Conservation (phyloP, 2,329 filamentous ascomycete species). For the Didymella sp. region DNA sequence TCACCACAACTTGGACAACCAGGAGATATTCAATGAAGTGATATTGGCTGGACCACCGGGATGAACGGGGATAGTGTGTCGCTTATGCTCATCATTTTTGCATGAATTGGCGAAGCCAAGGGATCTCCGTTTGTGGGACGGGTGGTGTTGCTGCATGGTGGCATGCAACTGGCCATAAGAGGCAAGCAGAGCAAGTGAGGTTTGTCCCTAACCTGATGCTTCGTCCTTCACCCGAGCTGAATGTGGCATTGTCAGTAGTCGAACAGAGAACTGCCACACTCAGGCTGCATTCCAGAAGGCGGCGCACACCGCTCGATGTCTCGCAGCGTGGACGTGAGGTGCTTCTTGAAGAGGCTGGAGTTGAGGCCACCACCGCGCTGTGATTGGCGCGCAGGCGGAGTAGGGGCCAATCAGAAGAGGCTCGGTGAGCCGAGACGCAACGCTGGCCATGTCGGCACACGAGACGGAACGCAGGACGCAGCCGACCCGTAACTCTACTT, state of each 20-base stretch:
- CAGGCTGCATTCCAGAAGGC: slow-evolving; percentile 5
- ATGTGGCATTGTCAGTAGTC: neutral
- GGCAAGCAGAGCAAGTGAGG: slow-evolving; percentile 3
- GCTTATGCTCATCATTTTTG: slow-evolving; percentile 18
- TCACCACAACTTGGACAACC: neutral
- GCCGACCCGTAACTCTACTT: neutral
- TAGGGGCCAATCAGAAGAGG: slow-evolving; percentile 1
- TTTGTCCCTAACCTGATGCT: slow-evolving; percentile 1
- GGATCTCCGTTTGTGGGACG: slow-evolving; percentile 6
- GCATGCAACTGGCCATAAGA: slow-evolving; percentile 14
- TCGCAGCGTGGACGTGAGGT: slow-evolving; percentile 6
- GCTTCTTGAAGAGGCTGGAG: slow-evolving; percentile 2
- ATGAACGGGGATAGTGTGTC: neutral
- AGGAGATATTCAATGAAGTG: neutral
- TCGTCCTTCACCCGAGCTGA: neutral
- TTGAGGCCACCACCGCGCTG: neutral
- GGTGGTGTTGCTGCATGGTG: slow-evolving; percentile 6
- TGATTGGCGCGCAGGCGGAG: neutral
- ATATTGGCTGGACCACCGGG: neutral
- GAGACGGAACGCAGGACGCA: slow-evolving; percentile 2
- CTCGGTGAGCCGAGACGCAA: slow-evolving; percentile 12
- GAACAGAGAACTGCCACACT: neutral
- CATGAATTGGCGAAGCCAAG: slow-evolving; percentile 16
- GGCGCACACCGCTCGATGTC: slow-evolving; percentile 11
- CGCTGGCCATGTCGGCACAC: slow-evolving; percentile 13